These are phyloP conservation scores for Fusarium albidum DNA, from an alignment of 2,329 filamentous ascomycete genomes.

Conservation along the genomic window DNA sequence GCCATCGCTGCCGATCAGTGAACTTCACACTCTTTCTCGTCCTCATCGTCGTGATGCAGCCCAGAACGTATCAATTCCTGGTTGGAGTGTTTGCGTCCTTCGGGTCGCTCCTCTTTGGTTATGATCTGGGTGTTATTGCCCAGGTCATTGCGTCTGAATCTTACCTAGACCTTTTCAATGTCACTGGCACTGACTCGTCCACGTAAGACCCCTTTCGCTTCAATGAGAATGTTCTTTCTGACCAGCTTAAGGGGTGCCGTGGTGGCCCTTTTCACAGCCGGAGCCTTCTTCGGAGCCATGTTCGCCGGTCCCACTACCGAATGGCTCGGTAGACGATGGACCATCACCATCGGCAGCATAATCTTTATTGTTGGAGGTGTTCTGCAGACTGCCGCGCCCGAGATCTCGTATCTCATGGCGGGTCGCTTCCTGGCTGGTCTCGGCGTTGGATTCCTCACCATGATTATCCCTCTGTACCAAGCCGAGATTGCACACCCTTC, in stretches of 20 bases:
- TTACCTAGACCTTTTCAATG: too few species aligned
- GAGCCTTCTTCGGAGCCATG: slow-evolving; percentile 75
- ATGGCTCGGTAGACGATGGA: slow-evolving; percentile 72
- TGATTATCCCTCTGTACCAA: slow-evolving; percentile 71
- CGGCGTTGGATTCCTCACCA: slow-evolving; percentile 55
- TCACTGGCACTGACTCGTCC: slow-evolving; percentile 45
- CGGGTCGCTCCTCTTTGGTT: slow-evolving; percentile 63
- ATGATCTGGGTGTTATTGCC: slow-evolving; percentile 61
- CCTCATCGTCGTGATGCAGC: too few species aligned
- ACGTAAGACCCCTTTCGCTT: too few species aligned
- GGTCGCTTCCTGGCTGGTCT: too few species aligned
- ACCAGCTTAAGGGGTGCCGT: too few species aligned
- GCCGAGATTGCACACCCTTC: slow-evolving; percentile 82
- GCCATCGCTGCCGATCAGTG: too few species aligned
- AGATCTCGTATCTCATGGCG: too few species aligned
- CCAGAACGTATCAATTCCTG: slow-evolving; percentile 61
- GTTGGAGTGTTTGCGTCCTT: slow-evolving; percentile 64
- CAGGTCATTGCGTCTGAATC: slow-evolving; percentile 60
- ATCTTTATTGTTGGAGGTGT: slow-evolving; percentile 77
- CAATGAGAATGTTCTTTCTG: too few species aligned
- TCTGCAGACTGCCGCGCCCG: too few species aligned
- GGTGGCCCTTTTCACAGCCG: slow-evolving; percentile 80
- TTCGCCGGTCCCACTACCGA: slow-evolving; percentile 71
- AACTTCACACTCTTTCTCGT: too few species aligned
- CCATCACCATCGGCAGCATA: slow-evolving; percentile 75